These are phyloP conservation scores for Papiliotrema flavescens DNA, from an alignment of 1,284 basidiomycete genomes.

Conservation along the genomic window DNA sequence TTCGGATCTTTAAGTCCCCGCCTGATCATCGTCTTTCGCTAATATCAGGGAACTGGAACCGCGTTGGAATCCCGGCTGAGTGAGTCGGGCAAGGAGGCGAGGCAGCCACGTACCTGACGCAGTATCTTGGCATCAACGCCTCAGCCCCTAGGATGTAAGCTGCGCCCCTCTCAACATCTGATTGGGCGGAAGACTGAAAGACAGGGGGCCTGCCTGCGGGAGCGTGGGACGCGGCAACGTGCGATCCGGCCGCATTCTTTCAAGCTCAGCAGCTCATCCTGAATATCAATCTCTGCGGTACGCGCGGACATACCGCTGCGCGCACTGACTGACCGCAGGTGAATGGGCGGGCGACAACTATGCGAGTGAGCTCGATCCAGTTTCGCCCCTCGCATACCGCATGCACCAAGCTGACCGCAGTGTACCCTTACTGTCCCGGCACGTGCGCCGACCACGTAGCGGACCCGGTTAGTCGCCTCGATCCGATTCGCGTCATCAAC, in stretches of 20 bases:
- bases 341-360: slow-evolving; percentile 65
- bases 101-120: background rate
- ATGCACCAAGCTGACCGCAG: slow-evolving; percentile 9
- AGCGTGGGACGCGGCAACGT: slow-evolving; percentile 60
- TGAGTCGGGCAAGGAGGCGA: slow-evolving; percentile 11
- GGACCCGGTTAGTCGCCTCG: slow-evolving; percentile 50
- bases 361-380: slow-evolving; percentile 3
- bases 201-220: slow-evolving; percentile 61
- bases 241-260: slow-evolving; percentile 67
- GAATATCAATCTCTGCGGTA: slow-evolving; percentile 57
- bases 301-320: background rate
- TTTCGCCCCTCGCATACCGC: background rate
- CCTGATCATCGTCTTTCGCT: background rate
- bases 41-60: slow-evolving; percentile 59
- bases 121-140: slow-evolving; percentile 58
- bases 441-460: slow-evolving; percentile 65
- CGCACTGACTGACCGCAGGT: slow-evolving; percentile 33
- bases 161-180: background rate
- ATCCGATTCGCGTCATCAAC: background rate
- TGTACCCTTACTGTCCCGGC: slow-evolving; percentile 60
- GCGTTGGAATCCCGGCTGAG: slow-evolving; percentile 64
- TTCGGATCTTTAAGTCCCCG: slow-evolving; percentile 61
- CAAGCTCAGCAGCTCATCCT: slow-evolving; percentile 64
- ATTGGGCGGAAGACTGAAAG: background rate
- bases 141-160: slow-evolving; percentile 58